A percentile compares a stretch with the other conserved stretches of the same genome.
phyloP scores from a whole-genome alignment of 2,329 filamentous ascomycete species.

The Neocucurbitaria cava region DNA sequence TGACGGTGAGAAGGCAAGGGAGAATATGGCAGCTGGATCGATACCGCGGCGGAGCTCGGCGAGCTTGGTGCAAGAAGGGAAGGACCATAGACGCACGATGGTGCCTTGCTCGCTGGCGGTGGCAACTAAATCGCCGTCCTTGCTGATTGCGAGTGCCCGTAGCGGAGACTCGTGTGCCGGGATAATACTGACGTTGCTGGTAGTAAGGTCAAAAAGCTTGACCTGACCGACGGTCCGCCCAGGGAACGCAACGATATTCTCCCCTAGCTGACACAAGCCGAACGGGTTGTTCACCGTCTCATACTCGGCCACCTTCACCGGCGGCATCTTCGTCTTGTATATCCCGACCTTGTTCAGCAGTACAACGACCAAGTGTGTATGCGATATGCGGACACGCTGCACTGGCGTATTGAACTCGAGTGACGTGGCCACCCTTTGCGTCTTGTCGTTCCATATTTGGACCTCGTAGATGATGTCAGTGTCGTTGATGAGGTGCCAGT shows the following conservation, averaged over 20 bases:
- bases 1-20: conserved; percentile 84
- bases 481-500: conserved; percentile 33
- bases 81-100: conserved; percentile 84
- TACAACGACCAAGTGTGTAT: conserved; percentile 78
- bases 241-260: conserved; percentile 79
- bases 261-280: conserved; percentile 79
- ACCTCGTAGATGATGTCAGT: conserved; percentile 58
- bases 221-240: conserved; percentile 89
- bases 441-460: conserved; percentile 90
- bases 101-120: conserved; percentile 95
- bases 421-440: conserved; percentile 75
- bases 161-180: conserved; percentile 84
- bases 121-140: conserved; percentile 80
- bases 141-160: conserved; percentile 79
- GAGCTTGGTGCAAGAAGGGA: conserved; percentile 78
- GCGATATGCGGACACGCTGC: conserved; percentile 78
- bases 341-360: conserved; percentile 82
- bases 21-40: conserved; percentile 86
- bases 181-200: conserved; percentile 88
- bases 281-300: conserved; percentile 86
- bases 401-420: conserved; percentile 83
- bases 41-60: conserved; percentile 88
- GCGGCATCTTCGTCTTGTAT: conserved; percentile 78
- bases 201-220: conserved; percentile 80
- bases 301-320: conserved; percentile 74